phyloP scores from a whole-genome alignment of 768 basidiomycete genomes.

The Boletus bicolor region DNA sequence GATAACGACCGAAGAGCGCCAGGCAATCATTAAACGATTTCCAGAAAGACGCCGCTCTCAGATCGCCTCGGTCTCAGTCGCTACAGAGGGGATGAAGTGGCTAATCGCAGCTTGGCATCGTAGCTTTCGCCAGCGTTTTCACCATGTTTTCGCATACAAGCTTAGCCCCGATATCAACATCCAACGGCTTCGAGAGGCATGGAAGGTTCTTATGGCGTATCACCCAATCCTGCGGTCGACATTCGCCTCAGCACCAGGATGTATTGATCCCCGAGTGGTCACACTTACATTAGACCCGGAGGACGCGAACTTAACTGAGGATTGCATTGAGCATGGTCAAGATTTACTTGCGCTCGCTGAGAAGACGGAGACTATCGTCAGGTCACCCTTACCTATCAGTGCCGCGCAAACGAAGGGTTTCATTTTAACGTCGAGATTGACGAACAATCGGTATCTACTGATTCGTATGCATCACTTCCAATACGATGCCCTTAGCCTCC shows the following conservation, averaged over 20 bases:
- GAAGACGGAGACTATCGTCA: conserved; percentile 24
- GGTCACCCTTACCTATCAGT: conserved; percentile 19
- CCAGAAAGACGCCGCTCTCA: conserved; percentile 9
- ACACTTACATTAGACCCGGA: conserved; percentile 18
- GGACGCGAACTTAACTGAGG: conserved; percentile 5
- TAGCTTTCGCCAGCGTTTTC: conserved; percentile 40
- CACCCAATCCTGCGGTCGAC: conserved; percentile 45
- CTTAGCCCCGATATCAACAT: conserved; percentile 31
- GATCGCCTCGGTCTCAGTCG: conserved; percentile 19
- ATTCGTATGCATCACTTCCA: conserved; percentile 48
- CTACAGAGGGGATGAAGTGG: conserved; percentile 36
- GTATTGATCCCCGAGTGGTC: conserved; percentile 21
- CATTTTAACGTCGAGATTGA: conserved; percentile 14
- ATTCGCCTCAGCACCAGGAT: conserved; percentile 28
- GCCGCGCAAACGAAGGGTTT: conserved; percentile 22
- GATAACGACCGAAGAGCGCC: conserved; percentile 12
- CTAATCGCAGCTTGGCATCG: conserved; percentile 43
- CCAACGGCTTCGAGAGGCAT: conserved; percentile 32
- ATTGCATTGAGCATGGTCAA: conserved; percentile 9
- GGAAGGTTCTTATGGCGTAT: conserved; percentile 34
- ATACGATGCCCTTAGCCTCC: conserved; percentile 48
- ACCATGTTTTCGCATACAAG: conserved; percentile 42
- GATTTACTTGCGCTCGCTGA: conserved; percentile 6
- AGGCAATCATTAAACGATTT: conserved; percentile 13
- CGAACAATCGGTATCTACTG: conserved; percentile 20